Conservation (phyloP, 2,329 filamentous ascomycete species). For the Leptographium wingfieldii region DNA sequence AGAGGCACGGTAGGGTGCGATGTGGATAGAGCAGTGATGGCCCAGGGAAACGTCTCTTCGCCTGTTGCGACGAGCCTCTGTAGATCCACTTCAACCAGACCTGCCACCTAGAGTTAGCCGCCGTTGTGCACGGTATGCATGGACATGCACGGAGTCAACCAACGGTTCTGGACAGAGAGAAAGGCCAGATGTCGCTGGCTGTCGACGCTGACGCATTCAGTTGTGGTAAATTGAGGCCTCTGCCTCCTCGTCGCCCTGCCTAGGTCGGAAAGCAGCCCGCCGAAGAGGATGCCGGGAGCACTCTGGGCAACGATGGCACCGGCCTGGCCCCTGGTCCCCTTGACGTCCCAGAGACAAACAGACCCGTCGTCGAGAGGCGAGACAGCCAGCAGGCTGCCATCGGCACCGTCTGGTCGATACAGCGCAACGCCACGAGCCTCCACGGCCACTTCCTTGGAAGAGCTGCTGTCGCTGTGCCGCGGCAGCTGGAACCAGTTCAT, state of each 20-base stretch:
- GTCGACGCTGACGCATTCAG: slow-evolving; percentile 75
- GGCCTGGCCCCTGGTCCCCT: slow-evolving; percentile 36
- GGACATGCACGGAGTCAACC: slow-evolving; percentile 14
- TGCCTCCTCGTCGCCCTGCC: slow-evolving; percentile 39
- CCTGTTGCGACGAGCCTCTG: slow-evolving; percentile 57
- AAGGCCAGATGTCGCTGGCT: slow-evolving; percentile 55
- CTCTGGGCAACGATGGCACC: slow-evolving; percentile 57
- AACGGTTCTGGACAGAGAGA: slow-evolving; percentile 64
- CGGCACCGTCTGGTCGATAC: slow-evolving; percentile 38
- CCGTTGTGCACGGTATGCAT: no score
- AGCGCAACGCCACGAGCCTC: slow-evolving; percentile 66
- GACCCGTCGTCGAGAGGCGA: slow-evolving; percentile 78
- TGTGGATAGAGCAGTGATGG: slow-evolving; percentile 71
- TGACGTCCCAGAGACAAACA: slow-evolving; percentile 75
- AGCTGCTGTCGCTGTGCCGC: slow-evolving; percentile 11
- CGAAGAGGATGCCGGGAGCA: slow-evolving; percentile 51
- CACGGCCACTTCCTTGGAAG: slow-evolving; percentile 27
- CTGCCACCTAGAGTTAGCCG: slow-evolving; percentile 15
- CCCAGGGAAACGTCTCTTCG: slow-evolving; percentile 62
- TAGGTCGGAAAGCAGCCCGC: slow-evolving; percentile 30
- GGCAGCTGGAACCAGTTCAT: slow-evolving; percentile 67
- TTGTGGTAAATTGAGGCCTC: slow-evolving; percentile 54
- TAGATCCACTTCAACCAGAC: slow-evolving; percentile 73
- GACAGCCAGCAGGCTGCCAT: slow-evolving; percentile 44
- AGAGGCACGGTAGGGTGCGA: slow-evolving; percentile 54